phyloP scores from a whole-genome alignment of 345 rosid species.

The Corymbia maculata region DNA sequence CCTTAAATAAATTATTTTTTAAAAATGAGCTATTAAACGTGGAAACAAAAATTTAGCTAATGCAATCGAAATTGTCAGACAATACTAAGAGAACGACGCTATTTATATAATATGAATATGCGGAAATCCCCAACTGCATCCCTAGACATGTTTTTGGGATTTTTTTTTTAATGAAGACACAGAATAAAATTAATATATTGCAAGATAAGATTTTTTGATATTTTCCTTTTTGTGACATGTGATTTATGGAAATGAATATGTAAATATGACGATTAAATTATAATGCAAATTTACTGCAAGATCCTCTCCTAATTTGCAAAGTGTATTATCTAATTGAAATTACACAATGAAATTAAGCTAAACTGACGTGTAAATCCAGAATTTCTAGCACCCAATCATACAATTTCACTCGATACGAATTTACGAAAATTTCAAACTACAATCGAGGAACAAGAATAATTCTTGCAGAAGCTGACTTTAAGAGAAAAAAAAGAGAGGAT shows the following conservation, averaged over 20 bases:
- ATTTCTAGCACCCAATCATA: not conserved
- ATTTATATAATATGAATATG: no score
- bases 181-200: no score
- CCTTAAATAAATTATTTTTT: no score
- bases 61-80: not conserved
- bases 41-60: not conserved
- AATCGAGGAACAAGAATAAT: not conserved
- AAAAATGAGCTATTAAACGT: not conserved
- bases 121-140: no score
- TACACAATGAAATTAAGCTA: not conserved
- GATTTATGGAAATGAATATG: not conserved
- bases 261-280: not conserved
- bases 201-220: not conserved
- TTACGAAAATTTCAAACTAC: no score
- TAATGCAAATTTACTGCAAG: not conserved
- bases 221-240: not conserved
- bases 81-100: not conserved
- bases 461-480: not conserved
- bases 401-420: not conserved
- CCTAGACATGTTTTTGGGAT: no score
- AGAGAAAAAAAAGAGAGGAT: not conserved
- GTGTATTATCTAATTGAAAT: not conserved
- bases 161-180: not conserved
- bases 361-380: not conserved
- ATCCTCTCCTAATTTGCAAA: not conserved